Evolutionary conservation across 2,329 filamentous ascomycete species (phyloP), one percentile per base, ranked within the genome.

Genomic region (Anthostomella pinea): DNA sequence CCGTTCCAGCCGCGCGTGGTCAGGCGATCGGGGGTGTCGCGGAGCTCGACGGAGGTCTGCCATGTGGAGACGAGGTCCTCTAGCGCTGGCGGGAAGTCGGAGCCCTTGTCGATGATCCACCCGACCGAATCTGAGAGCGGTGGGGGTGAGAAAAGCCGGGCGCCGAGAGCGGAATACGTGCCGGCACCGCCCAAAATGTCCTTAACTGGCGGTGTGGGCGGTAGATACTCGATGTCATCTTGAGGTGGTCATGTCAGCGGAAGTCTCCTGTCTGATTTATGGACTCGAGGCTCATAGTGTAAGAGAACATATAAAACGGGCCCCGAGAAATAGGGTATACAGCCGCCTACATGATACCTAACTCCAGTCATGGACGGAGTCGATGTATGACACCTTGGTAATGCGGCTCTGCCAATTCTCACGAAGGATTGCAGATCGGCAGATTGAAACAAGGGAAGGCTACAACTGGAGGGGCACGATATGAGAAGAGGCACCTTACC

Each of bases 1-100:
- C 86, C 86, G 60, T 97, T 97, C 87, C 88, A 95, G 29, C 85
- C 90, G 29, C 88, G 79, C 0, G 93, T 98, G 3, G 91, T 97
- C 32, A 87, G 70, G 16, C 87, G 79, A 6, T 73, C 62, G 1
- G 71, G 68, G 35, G 85, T 81, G 31, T 78, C 66, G 35, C 89
- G 78, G 47, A 93, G 67, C 11, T 88, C 56, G 14, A 79, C 85
- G 5, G 78, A 77, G 1, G 90, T 95, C 11, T 80, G 65, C 90
- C 93, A 96, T 27, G 77, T 73, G 10, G 74, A 65, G 48, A 98
- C 81, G 27, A 77, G 69, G 2, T 71, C 57, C 30, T 75, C 73
- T 34, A 95, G 70, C 9, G 75, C 65, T 0, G 68, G 46, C 0
- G 91, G 90, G 49, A 97, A 97, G 63, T 97, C 93, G 11, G 79